Evolutionary conservation across 768 basidiomycete species (phyloP).

Genomic region (Rhizopogon sp.): DNA sequence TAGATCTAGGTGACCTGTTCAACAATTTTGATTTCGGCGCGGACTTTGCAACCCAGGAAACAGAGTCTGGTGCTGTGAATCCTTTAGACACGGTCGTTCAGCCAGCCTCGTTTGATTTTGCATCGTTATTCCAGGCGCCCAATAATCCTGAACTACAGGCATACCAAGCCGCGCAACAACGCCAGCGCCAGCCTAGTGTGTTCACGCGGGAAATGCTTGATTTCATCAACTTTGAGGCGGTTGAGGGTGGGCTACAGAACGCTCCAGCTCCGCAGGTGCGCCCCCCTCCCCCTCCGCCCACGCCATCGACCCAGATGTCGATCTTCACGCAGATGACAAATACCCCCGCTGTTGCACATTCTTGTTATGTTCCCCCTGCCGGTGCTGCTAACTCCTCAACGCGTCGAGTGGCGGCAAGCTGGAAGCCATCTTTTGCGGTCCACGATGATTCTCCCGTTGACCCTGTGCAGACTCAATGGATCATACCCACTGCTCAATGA

Average conservation of each 20-base stretch:
- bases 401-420: constrained; percentile 52
- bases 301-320: constrained; percentile 13
- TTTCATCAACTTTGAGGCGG: constrained; percentile 33
- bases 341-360: constrained; percentile 5
- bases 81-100: constrained; percentile 6
- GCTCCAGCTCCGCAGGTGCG: constrained; percentile 17
- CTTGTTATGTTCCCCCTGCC: constrained; percentile 46
- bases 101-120: constrained; percentile 8
- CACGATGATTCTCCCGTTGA: constrained; percentile 23
- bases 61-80: background rate
- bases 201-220: constrained; percentile 29
- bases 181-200: constrained; percentile 14
- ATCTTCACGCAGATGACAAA: constrained; percentile 26
- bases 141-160: constrained; percentile 8
- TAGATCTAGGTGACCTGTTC: constrained; percentile 15
- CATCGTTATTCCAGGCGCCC: constrained; percentile 16
- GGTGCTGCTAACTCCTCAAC: constrained; percentile 46
- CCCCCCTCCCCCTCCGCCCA: constrained; percentile 9
- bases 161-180: constrained; percentile 11
- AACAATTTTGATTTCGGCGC: constrained; percentile 16
- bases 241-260: constrained; percentile 8
- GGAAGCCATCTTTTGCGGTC: constrained; percentile 27
- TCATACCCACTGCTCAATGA: constrained; percentile 12
- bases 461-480: constrained; percentile 25
- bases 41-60: constrained; percentile 5